These are phyloP conservation scores for Pleurotus ostreatus DNA, from an alignment of 768 basidiomycete species.

Conservation along the genomic window DNA sequence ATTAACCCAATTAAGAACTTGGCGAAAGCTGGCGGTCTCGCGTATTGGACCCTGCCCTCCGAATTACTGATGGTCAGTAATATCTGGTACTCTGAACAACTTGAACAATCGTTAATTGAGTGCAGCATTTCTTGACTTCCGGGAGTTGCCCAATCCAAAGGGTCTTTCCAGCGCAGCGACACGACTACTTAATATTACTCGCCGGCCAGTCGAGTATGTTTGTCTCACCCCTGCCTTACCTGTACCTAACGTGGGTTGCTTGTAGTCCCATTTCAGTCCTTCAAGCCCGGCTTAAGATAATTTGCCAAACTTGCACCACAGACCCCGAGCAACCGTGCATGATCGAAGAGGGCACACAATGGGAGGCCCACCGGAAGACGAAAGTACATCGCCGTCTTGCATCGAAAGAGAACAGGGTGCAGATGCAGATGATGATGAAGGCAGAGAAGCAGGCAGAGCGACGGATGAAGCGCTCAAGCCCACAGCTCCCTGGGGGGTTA, in stretches of 20 bases:
- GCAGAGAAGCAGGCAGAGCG: constrained; percentile 1
- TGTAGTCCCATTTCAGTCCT: constrained; percentile 56
- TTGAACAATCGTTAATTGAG: background rate
- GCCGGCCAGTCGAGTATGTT: constrained; percentile 44
- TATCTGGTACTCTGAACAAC: background rate
- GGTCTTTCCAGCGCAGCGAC: constrained; percentile 51
- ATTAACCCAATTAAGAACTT: constrained; percentile 31
- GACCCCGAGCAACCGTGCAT: constrained; percentile 61
- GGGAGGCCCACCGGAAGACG: constrained; percentile 55
- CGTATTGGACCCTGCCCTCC: constrained; percentile 48
- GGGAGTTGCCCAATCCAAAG: constrained; percentile 51
- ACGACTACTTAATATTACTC: constrained; percentile 43
- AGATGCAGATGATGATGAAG: constrained; percentile 8
- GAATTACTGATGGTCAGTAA: constrained; percentile 43
- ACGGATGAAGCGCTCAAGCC: background rate
- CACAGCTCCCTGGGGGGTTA: no score
- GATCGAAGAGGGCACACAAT: constrained; percentile 48
- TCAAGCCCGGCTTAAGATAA: constrained; percentile 48
- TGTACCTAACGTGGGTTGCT: background rate
- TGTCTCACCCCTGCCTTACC: background rate
- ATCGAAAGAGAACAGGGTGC: constrained; percentile 19
- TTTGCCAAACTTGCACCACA: constrained; percentile 62
- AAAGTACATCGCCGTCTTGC: constrained; percentile 50
- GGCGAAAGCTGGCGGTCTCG: constrained; percentile 55
- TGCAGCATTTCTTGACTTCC: constrained; percentile 52